A percentile compares a stretch with the other conserved stretches of the same genome.
phyloP scores from a whole-genome alignment of 1,139 yeast species.

The Candida mesenterica region DNA sequence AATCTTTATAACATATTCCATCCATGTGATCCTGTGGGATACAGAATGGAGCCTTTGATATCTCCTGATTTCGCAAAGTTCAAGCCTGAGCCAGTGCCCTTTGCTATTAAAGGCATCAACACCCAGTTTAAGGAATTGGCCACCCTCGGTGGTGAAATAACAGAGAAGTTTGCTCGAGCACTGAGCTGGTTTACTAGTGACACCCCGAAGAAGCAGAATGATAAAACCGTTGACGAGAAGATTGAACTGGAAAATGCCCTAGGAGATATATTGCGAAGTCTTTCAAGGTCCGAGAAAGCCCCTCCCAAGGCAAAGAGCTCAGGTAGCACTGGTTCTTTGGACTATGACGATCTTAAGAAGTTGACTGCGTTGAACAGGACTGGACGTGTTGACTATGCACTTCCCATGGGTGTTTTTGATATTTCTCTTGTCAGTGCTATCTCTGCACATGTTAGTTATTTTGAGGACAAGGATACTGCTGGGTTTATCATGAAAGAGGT shows the following conservation, averaged over 20 bases:
- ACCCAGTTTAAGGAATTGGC: slow-evolving; percentile 41
- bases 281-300: slow-evolving; percentile 24
- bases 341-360: slow-evolving; percentile 28
- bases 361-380: slow-evolving; percentile 54
- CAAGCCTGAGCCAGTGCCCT: slow-evolving; percentile 62
- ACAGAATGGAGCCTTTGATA: slow-evolving; percentile 80
- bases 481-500: slow-evolving; percentile 68
- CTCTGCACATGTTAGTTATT: slow-evolving; percentile 84
- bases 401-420: slow-evolving; percentile 80
- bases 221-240: slow-evolving; percentile 21
- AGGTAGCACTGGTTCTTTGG: slow-evolving; percentile 21
- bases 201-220: slow-evolving; percentile 10
- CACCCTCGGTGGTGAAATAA: slow-evolving; percentile 43
- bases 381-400: slow-evolving; percentile 79
- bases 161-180: slow-evolving; percentile 45
- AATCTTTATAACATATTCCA: slow-evolving; percentile 78
- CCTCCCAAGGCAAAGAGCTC: slow-evolving; percentile 2
- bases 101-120: slow-evolving; percentile 48
- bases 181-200: slow-evolving; percentile 39
- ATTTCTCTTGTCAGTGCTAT: slow-evolving; percentile 76
- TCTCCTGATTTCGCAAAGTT: slow-evolving; percentile 51
- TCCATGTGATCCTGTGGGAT: slow-evolving; percentile 87
- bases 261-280: slow-evolving; percentile 41
- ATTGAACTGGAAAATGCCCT: slow-evolving; percentile 39
- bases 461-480: slow-evolving; percentile 84